These are phyloP conservation scores for Amanita rimosa DNA, from an alignment of 768 basidiomycete genomes.

Conservation along the genomic window DNA sequence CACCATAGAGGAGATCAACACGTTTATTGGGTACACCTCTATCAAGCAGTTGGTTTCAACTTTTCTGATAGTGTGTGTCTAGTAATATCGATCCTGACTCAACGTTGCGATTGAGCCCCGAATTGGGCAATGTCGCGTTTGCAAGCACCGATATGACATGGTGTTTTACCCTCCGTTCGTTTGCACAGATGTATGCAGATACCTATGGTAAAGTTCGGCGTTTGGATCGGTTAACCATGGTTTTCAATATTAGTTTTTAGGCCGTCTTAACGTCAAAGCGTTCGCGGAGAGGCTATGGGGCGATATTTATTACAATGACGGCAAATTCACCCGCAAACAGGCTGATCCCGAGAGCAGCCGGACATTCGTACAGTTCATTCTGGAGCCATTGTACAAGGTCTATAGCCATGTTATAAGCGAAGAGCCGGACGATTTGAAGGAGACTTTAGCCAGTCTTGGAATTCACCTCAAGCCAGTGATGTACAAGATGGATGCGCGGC, in stretches of 20 bases:
- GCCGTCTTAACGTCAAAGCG: slow-evolving; percentile 67
- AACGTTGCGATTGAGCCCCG: slow-evolving; percentile 81
- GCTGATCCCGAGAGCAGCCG: slow-evolving; percentile 69
- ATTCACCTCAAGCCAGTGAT: slow-evolving; percentile 86
- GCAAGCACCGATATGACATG: slow-evolving; percentile 96
- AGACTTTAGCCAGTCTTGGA: slow-evolving; percentile 63
- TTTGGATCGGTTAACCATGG: background rate
- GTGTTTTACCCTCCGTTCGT: slow-evolving; percentile 92
- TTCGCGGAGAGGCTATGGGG: slow-evolving; percentile 96
- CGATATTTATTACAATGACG: slow-evolving; percentile 87
- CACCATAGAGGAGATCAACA: slow-evolving; percentile 97
- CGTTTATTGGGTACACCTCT: slow-evolving; percentile 70
- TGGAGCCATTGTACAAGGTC: slow-evolving; percentile 94
- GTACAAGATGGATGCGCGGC: slow-evolving; percentile 98
- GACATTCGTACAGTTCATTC: slow-evolving; percentile 90
- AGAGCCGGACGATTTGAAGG: slow-evolving; percentile 79
- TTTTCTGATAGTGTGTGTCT: slow-evolving; percentile 1
- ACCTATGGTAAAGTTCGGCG: slow-evolving; percentile 55
- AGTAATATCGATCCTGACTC: slow-evolving; percentile 85
- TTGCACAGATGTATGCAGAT: slow-evolving; percentile 94
- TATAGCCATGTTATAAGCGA: slow-evolving; percentile 93
- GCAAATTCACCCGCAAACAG: slow-evolving; percentile 84
- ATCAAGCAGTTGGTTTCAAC: background rate
- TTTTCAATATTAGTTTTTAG: slow-evolving; percentile 23
- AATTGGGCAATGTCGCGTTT: slow-evolving; percentile 94